Conservation (phyloP, 805 yeast genomes). For the Phaffomyces antillensis region DNA sequence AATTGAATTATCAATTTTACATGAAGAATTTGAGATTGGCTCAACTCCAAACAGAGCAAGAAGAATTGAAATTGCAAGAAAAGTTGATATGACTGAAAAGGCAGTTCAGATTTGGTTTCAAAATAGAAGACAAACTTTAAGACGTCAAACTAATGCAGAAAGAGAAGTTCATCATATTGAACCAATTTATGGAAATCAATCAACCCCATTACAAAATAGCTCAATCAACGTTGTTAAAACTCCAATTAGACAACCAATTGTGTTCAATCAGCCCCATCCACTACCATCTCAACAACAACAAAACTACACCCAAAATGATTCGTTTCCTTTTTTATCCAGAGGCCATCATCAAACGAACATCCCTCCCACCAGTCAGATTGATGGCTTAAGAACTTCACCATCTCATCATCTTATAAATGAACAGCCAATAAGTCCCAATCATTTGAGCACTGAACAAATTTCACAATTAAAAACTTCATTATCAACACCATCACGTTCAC, state of each 20-base stretch:
- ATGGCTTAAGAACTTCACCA: background rate
- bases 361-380: too few relatives aligned
- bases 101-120: slow-evolving; percentile 99
- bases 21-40: slow-evolving; percentile 68
- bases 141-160: slow-evolving; percentile 37
- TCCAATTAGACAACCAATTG: slow-evolving; percentile 8
- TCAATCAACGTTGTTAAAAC: background rate
- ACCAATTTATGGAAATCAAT: slow-evolving; percentile 10
- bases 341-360: too few relatives aligned
- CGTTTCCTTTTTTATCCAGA: background rate
- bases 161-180: slow-evolving; percentile 24
- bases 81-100: slow-evolving; percentile 90
- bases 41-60: slow-evolving; percentile 74
- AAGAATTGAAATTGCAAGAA: slow-evolving; percentile 70
- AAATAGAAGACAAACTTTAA: slow-evolving; percentile 79
- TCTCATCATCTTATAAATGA: background rate
- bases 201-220: slow-evolving; percentile 2
- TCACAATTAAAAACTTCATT: background rate
- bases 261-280: background rate
- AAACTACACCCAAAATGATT: background rate
- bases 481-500: slow-evolving; percentile 17
- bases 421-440: background rate
- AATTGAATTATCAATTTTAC: slow-evolving; percentile 72
- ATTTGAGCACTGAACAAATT: background rate
- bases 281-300: background rate